Percentiles rank a stretch among this genome's conserved stretches.
phyloP scores from a whole-genome alignment of 73 alveolate genomes.

The Uronychia binucleata region DNA sequence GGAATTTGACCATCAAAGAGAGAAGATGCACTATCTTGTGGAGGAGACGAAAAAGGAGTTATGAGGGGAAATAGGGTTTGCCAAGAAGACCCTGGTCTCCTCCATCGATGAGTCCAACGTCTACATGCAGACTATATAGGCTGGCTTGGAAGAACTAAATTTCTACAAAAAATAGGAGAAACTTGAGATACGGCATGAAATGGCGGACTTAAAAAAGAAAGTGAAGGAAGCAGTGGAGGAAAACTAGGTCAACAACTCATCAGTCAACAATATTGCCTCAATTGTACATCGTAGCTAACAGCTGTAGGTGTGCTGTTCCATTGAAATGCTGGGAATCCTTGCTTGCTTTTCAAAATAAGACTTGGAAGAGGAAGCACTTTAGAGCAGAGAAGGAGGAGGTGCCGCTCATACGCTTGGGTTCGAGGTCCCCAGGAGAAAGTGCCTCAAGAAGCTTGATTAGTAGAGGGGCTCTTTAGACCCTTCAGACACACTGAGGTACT shows the following conservation, averaged over 20 bases:
- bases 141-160: not conserved
- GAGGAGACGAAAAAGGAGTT: not conserved
- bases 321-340: too few species aligned
- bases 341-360: too few species aligned
- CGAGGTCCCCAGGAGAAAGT: too few species aligned
- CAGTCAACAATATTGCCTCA: not conserved
- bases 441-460: too few species aligned
- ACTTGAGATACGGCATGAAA: not conserved
- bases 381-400: too few species aligned
- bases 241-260: not conserved
- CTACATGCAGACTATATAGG: not conserved
- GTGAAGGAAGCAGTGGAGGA: not conserved
- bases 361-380: too few species aligned
- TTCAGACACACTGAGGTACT: not conserved
- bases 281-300: not conserved
- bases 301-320: not conserved
- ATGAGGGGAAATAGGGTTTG: not conserved
- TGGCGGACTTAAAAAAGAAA: not conserved
- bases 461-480: not conserved
- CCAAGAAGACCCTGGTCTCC: not conserved
- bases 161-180: not conserved
- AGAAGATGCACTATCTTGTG: not conserved
- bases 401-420: too few species aligned
- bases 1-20: not conserved
- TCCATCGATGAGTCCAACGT: not conserved